Evolutionary conservation across 192 early-diverging fungal genomes (phyloP).

Genomic region (Coemansia sp.): DNA sequence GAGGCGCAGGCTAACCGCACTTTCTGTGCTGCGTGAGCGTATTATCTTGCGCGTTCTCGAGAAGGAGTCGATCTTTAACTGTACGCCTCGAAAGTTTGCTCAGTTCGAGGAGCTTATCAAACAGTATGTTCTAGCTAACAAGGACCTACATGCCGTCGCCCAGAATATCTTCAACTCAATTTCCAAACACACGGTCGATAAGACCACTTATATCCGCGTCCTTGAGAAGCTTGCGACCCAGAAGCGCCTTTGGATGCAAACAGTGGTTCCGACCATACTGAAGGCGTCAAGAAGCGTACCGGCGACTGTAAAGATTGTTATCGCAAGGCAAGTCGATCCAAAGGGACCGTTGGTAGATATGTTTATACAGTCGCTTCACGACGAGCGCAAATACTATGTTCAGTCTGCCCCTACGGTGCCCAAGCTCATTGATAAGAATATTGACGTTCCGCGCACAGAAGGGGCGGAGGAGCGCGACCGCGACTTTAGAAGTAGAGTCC

Average conservation of each 20-base stretch:
- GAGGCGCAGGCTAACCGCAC: constrained; percentile 10
- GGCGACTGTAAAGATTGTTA: constrained; percentile 2
- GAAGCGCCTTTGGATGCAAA: constrained; percentile 14
- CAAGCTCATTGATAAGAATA: background rate
- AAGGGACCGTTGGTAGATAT: constrained; percentile 19
- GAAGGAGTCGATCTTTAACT: constrained; percentile 19
- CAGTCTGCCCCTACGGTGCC: background rate
- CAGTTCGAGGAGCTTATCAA: constrained; percentile 7
- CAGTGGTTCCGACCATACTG: background rate
- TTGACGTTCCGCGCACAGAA: constrained; percentile 17
- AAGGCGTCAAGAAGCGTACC: constrained; percentile 1
- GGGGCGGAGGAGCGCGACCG: constrained; percentile 32
- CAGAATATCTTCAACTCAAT: constrained; percentile 2
- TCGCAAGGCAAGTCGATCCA: constrained; percentile 22
- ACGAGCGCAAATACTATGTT: constrained; percentile 9
- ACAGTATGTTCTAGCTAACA: constrained; percentile 10
- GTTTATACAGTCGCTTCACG: constrained; percentile 24
- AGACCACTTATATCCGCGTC: constrained; percentile 27
- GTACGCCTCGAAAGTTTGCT: background rate
- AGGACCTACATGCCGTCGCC: constrained; percentile 3
- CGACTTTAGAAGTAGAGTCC: background rate
- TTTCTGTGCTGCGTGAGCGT: constrained; percentile 31
- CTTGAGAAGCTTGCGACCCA: constrained; percentile 16
- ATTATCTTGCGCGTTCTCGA: constrained; percentile 20
- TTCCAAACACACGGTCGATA: constrained; percentile 23